phyloP scores from a whole-genome alignment of 345 rosid species.

The Mallotus nudiflorus region DNA sequence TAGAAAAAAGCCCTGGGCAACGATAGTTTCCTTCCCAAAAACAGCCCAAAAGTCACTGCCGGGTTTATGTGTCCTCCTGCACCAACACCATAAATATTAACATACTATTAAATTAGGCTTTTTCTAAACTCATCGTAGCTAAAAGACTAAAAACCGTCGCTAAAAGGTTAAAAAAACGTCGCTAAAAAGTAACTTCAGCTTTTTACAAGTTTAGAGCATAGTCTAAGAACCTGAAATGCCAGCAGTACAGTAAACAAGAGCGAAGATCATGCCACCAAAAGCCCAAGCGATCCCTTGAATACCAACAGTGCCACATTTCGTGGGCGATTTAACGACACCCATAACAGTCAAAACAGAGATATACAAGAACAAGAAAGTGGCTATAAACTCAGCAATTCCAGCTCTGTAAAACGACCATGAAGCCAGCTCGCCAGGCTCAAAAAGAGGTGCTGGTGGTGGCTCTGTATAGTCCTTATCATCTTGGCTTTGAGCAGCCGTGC shows the following conservation, averaged over 20 bases:
- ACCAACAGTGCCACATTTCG: conserved; percentile 18
- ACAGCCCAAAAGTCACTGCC: conserved; percentile 25
- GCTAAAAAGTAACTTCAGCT: not conserved
- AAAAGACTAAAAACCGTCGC: too few species aligned
- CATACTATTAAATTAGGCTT: too few species aligned
- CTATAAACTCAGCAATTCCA: conserved; percentile 24
- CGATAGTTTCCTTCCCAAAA: conserved; percentile 19
- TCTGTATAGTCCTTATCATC: conserved; percentile 26
- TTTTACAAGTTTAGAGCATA: not conserved
- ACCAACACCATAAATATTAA: not conserved
- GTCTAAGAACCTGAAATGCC: conserved; percentile 20
- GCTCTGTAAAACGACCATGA: conserved; percentile 29
- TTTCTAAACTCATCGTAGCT: too few species aligned
- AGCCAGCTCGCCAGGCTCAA: conserved; percentile 12
- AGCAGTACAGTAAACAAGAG: conserved; percentile 25
- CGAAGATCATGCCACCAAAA: conserved; percentile 25
- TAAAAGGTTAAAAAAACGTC: too few species aligned
- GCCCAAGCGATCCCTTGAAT: conserved; percentile 30
- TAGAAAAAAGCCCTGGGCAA: conserved; percentile 22
- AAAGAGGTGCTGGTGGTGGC: conserved; percentile 22
- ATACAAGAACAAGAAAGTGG: conserved; percentile 24
- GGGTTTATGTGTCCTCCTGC: conserved; percentile 27
- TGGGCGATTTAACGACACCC: conserved; percentile 9
- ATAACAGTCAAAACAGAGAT: conserved; percentile 22
- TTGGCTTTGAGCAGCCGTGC: conserved; percentile 27